Evolutionary conservation across 805 yeast species (phyloP).

Genomic region (Wickerhamiella australiensis): DNA sequence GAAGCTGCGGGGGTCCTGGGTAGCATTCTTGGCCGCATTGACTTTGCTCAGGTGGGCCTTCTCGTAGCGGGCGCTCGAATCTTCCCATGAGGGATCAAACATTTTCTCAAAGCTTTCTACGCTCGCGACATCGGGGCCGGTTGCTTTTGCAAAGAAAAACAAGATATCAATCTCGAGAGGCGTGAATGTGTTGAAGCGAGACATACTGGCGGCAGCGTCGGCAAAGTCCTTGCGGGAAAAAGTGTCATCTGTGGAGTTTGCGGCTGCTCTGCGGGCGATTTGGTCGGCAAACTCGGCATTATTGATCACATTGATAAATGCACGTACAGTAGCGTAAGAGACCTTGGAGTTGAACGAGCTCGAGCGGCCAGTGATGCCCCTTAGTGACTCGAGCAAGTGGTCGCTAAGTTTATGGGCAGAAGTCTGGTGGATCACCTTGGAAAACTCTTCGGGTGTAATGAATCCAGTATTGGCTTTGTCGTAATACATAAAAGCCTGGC

Average conservation of each 20-base stretch:
- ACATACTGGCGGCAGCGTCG: constrained; percentile 31
- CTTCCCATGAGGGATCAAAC: constrained; percentile 36
- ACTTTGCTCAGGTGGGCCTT: constrained; percentile 26
- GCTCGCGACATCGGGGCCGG: constrained; percentile 22
- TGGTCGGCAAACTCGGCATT: constrained; percentile 33
- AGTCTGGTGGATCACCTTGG: constrained; percentile 29
- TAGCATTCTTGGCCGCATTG: constrained; percentile 33
- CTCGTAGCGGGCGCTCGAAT: constrained; percentile 27
- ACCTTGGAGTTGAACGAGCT: constrained; percentile 26
- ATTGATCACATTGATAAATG: constrained; percentile 33
- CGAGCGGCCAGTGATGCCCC: constrained; percentile 29
- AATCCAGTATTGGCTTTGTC: constrained; percentile 31
- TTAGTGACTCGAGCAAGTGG: constrained; percentile 29
- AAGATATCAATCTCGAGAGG: constrained; percentile 35
- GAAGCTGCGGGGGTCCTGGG: constrained; percentile 31
- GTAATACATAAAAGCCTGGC: constrained; percentile 33
- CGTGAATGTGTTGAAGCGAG: constrained; percentile 33
- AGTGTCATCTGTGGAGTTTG: constrained; percentile 25
- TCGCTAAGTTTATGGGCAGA: constrained; percentile 34
- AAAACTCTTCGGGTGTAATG: constrained; percentile 33
- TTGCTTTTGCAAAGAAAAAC: constrained; percentile 29
- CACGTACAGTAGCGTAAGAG: constrained; percentile 34
- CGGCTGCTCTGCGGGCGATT: constrained; percentile 23
- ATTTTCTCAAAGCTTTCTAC: constrained; percentile 30
- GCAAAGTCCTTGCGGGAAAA: constrained; percentile 31